phyloP scores from a whole-genome alignment of 2,329 filamentous ascomycete genomes.

The Nigrospora osmanthi region DNA sequence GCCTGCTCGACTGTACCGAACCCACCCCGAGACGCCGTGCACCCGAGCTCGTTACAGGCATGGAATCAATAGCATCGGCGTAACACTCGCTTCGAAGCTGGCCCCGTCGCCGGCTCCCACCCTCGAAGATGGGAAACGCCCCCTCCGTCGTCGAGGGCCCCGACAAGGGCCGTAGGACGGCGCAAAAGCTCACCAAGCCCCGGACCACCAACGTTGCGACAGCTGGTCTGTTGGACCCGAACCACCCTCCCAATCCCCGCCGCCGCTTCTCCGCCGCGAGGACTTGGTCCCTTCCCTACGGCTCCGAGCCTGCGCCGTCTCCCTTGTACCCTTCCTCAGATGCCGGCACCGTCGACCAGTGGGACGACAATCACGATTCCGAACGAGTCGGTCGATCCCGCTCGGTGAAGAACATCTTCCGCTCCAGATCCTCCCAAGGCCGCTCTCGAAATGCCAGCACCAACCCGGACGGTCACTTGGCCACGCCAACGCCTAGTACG shows the following conservation, averaged over 20 bases:
- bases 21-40: too few relatives aligned
- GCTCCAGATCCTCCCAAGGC: constrained; percentile 25
- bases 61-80: too few relatives aligned
- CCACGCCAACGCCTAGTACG: constrained; percentile 8
- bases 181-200: constrained; percentile 46
- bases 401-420: constrained; percentile 23
- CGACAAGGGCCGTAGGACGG: constrained; percentile 22
- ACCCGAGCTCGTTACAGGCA: too few relatives aligned
- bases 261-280: constrained; percentile 19
- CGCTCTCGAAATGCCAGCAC: constrained; percentile 1
- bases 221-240: constrained; percentile 31
- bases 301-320: constrained; percentile 10
- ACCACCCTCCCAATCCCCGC: constrained; percentile 21
- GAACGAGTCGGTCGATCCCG: constrained; percentile 8
- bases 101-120: constrained; percentile 14
- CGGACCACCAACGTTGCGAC: constrained; percentile 31
- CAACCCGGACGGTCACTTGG: neutral
- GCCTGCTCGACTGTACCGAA: too few relatives aligned
- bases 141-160: constrained; percentile 37
- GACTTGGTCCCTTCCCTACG: constrained; percentile 15
- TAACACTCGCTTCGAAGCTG: constrained; percentile 4
- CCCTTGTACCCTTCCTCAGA: constrained; percentile 11
- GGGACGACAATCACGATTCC: constrained; percentile 2
- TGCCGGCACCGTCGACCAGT: neutral
- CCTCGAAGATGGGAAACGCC: constrained; percentile 39